Conservation (phyloP, 306 rosid species). For the Pyrus pyrifolia region DNA sequence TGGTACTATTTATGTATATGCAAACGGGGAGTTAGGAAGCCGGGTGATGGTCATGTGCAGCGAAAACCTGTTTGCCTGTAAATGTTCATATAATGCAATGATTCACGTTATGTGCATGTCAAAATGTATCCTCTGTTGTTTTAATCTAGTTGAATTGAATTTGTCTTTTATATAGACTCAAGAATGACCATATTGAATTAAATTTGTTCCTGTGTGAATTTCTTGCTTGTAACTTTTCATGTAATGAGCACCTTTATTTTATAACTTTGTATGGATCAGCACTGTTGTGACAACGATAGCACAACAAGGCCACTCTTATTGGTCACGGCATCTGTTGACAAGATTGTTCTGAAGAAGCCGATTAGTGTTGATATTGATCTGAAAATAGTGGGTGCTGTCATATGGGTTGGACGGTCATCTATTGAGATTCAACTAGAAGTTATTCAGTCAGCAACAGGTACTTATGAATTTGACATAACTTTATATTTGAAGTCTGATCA, state of each 20-base stretch:
- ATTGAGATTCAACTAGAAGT: slow-evolving; percentile 86
- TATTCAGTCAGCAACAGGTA: slow-evolving; percentile 60
- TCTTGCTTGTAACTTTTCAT: background rate
- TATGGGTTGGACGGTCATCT: slow-evolving; percentile 94
- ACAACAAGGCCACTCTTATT: slow-evolving; percentile 82
- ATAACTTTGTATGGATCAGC: slow-evolving; percentile 45
- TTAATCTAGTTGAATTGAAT: background rate
- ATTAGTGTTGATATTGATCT: slow-evolving; percentile 77
- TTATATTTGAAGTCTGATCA: slow-evolving; percentile 11
- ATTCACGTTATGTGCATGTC: background rate
- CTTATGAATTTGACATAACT: background rate
- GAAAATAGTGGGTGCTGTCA: slow-evolving; percentile 77
- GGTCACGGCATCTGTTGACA: slow-evolving; percentile 93
- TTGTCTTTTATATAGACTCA: background rate
- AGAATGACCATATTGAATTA: background rate
- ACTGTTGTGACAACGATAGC: slow-evolving; percentile 71
- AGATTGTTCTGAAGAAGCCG: slow-evolving; percentile 79
- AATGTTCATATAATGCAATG: background rate
- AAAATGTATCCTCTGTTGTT: background rate
- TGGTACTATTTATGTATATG: background rate
- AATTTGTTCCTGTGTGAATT: background rate
- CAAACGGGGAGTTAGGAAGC: background rate
- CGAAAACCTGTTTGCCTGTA: background rate
- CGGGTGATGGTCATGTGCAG: background rate
- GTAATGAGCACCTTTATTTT: background rate